A percentile compares a stretch with the other conserved stretches of the same genome.
Conservation (phyloP, 495 filamentous ascomycete genomes). For the Collariella sp. region DNA sequence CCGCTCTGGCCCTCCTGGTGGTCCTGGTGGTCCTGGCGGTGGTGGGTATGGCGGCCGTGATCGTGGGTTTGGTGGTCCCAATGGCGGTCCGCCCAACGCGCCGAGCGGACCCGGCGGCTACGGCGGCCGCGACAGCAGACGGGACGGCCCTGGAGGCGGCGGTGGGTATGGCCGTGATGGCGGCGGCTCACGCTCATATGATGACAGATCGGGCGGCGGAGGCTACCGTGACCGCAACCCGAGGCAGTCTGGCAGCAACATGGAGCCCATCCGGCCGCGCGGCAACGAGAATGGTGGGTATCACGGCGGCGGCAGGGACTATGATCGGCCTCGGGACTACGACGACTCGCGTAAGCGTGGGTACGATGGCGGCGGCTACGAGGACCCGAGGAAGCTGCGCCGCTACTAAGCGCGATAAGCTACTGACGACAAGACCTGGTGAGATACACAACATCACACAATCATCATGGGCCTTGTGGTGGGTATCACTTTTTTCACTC, state of each 20-base stretch:
- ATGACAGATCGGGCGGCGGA: slow-evolving; percentile 52
- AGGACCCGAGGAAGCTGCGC: slow-evolving; percentile 70
- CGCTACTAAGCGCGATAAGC: slow-evolving; percentile 51
- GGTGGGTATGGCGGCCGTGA: slow-evolving; percentile 50
- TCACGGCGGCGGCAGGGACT: slow-evolving; percentile 38
- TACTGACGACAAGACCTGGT: too few relatives aligned
- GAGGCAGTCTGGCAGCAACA: slow-evolving; percentile 55
- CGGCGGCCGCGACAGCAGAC: slow-evolving; percentile 18
- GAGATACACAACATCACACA: slow-evolving; percentile 16
- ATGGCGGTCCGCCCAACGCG: slow-evolving; percentile 26
- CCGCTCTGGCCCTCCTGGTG: slow-evolving; percentile 50
- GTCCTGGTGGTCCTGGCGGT: slow-evolving; percentile 51
- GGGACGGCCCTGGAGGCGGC: slow-evolving; percentile 34
- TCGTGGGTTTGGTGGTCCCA: slow-evolving; percentile 19
- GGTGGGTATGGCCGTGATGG: slow-evolving; percentile 51
- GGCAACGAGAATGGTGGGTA: slow-evolving; percentile 43
- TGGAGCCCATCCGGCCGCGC: slow-evolving; percentile 56
- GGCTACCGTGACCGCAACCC: slow-evolving; percentile 50
- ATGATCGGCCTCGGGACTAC: slow-evolving; percentile 38
- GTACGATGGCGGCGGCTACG: slow-evolving; percentile 60
- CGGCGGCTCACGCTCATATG: slow-evolving; percentile 50
- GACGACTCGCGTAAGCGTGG: slow-evolving; percentile 55
- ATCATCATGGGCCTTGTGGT: slow-evolving; percentile 28
- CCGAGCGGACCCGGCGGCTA: slow-evolving; percentile 24
- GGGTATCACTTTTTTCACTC: slow-evolving; percentile 36